phyloP scores from a whole-genome alignment of 257 asterid genomes.

The Solanum pennellii region DNA sequence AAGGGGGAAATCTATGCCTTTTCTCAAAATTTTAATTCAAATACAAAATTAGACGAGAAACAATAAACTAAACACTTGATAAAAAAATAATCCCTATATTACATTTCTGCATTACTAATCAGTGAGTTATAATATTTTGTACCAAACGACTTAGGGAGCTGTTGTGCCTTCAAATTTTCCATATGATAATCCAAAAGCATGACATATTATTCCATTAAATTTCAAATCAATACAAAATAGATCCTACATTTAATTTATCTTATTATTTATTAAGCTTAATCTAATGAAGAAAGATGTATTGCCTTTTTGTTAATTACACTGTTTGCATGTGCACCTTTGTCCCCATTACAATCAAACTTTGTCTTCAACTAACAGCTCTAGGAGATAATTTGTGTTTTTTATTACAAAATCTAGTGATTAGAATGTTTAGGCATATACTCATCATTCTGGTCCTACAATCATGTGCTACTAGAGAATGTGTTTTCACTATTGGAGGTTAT shows the following conservation, averaged over 20 bases:
- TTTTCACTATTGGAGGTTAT: too few relatives aligned
- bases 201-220: neutral
- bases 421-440: neutral
- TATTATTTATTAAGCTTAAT: neutral
- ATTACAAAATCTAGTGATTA: neutral
- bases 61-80: too few relatives aligned
- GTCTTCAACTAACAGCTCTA: neutral
- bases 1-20: too few relatives aligned
- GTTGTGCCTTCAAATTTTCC: neutral
- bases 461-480: neutral
- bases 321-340: neutral
- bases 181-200: neutral
- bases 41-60: too few relatives aligned
- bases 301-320: neutral
- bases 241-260: neutral
- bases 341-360: neutral
- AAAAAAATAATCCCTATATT: too few relatives aligned
- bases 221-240: neutral
- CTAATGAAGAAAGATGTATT: neutral
- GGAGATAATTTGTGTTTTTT: neutral
- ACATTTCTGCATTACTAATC: too few relatives aligned
- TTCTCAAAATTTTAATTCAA: too few relatives aligned
- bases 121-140: too few relatives aligned
- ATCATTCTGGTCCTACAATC: neutral
- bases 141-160: neutral